Conservation (phyloP, 371 early-diverging fungal species). For the Lichtheimia hyalospora region DNA sequence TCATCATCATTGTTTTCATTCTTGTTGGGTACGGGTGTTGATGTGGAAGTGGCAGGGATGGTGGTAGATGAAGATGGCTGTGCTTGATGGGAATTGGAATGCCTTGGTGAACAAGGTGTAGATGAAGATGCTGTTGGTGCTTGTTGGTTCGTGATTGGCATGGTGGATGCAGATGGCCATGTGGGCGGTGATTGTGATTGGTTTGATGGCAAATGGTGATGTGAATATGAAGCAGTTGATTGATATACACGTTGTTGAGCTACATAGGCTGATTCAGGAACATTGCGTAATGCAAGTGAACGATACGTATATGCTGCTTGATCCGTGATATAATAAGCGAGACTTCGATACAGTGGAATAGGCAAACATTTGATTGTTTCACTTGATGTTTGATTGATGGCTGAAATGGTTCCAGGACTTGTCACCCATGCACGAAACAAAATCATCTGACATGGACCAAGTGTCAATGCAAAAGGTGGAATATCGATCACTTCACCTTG, state of each 20-base stretch:
- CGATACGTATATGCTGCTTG: conserved; percentile 19
- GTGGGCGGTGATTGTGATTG: background rate
- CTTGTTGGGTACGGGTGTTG: background rate
- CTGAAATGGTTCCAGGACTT: conserved; percentile 28
- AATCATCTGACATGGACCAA: conserved; percentile 35
- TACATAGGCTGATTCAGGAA: conserved; percentile 17
- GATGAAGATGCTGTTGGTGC: background rate
- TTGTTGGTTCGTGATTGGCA: background rate
- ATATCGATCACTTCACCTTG: conserved; percentile 32
- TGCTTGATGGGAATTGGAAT: background rate
- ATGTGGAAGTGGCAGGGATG: background rate
- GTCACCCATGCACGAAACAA: conserved; percentile 35
- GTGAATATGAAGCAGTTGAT: conserved; percentile 9
- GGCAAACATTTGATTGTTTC: conserved; percentile 38
- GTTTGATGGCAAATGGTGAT: background rate
- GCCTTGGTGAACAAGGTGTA: background rate
- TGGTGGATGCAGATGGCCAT: background rate
- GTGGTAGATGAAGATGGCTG: background rate
- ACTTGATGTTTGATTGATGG: conserved; percentile 32
- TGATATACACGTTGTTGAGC: conserved; percentile 19
- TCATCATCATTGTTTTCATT: background rate
- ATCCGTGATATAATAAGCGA: conserved; percentile 28
- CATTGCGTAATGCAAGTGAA: conserved; percentile 3
- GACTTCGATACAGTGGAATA: conserved; percentile 26
- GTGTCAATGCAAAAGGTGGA: conserved; percentile 35